A percentile compares a stretch with the other conserved stretches of the same genome.
These are phyloP conservation scores for Glarea lozoyensis DNA, from an alignment of 495 filamentous ascomycete species.

Conservation along the genomic window DNA sequence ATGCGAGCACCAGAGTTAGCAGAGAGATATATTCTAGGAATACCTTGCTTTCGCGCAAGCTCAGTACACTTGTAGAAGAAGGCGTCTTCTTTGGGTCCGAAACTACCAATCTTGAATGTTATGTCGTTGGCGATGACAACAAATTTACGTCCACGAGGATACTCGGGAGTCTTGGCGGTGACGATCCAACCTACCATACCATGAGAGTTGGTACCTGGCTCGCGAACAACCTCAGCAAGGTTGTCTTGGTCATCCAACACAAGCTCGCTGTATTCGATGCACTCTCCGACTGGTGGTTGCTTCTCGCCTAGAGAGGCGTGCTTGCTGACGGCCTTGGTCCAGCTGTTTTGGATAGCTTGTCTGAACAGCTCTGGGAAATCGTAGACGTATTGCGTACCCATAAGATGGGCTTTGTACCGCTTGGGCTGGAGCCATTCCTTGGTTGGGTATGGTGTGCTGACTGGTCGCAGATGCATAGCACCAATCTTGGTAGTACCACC, in stretches of 20 bases:
- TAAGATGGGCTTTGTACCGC: conserved; percentile 96
- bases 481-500: conserved; percentile 91
- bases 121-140: conserved; percentile 98
- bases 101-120: conserved; percentile 97
- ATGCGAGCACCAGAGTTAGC: conserved; percentile 99
- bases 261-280: conserved; percentile 90
- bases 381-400: conserved; percentile 99
- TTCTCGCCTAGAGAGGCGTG: conserved; percentile 65
- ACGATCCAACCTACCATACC: conserved; percentile 99
- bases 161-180: conserved; percentile 96
- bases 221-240: conserved; percentile 82
- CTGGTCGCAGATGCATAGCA: conserved; percentile 86
- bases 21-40: conserved; percentile 94
- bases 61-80: conserved; percentile 99
- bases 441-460: conserved; percentile 87
- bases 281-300: conserved; percentile 78
- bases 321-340: conserved; percentile 63
- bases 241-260: conserved; percentile 91
- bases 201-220: conserved; percentile 87
- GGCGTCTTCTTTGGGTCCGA: conserved; percentile 90
- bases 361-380: conserved; percentile 99
- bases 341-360: conserved; percentile 94
- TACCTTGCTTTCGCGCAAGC: conserved; percentile 82
- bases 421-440: conserved; percentile 99
- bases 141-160: conserved; percentile 84